phyloP scores from a whole-genome alignment of 345 rosid species.

The Noccaea bulbosa region DNA sequence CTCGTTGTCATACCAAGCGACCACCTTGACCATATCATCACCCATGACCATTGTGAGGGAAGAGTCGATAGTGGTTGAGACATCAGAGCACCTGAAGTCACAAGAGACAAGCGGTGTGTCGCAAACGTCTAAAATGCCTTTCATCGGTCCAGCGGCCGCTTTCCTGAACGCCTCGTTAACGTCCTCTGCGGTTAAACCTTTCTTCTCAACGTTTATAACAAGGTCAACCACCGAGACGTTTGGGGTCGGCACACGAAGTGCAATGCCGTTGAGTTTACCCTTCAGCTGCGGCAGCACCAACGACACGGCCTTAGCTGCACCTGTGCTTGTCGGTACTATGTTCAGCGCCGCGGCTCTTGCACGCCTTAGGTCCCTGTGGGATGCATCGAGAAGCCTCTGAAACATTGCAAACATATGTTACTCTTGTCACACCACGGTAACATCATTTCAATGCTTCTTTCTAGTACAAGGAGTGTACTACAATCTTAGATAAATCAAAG shows the following conservation, averaged over 20 bases:
- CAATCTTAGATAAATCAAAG: neutral
- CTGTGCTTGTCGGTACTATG: conserved; percentile 98
- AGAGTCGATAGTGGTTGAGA: conserved; percentile 90
- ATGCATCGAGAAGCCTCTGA: conserved; percentile 96
- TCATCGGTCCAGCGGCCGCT: conserved; percentile 85
- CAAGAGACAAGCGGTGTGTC: conserved; percentile 88
- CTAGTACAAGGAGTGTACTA: neutral
- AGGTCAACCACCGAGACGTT: conserved; percentile 96
- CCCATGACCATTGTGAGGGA: conserved; percentile 98
- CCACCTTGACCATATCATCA: conserved; percentile 97
- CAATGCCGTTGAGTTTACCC: conserved; percentile 98
- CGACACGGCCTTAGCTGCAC: conserved; percentile 98
- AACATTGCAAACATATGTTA: conserved; percentile 26
- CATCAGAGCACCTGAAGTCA: conserved; percentile 91
- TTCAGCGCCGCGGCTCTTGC: conserved; percentile 97
- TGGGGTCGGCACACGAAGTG: conserved; percentile 98
- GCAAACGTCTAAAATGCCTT: conserved; percentile 83
- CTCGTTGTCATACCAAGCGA: conserved; percentile 98
- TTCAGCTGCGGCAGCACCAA: conserved; percentile 93
- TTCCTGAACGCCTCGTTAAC: conserved; percentile 93
- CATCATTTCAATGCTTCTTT: conserved; percentile 12
- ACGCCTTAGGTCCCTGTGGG: conserved; percentile 96
- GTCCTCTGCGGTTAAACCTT: conserved; percentile 83
- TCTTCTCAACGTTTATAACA: conserved; percentile 82
- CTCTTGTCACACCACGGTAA: neutral